Percentiles rank a stretch among this genome's conserved stretches.
Conservation (phyloP, 768 basidiomycete genomes). For the Leccinum uliginosum region DNA sequence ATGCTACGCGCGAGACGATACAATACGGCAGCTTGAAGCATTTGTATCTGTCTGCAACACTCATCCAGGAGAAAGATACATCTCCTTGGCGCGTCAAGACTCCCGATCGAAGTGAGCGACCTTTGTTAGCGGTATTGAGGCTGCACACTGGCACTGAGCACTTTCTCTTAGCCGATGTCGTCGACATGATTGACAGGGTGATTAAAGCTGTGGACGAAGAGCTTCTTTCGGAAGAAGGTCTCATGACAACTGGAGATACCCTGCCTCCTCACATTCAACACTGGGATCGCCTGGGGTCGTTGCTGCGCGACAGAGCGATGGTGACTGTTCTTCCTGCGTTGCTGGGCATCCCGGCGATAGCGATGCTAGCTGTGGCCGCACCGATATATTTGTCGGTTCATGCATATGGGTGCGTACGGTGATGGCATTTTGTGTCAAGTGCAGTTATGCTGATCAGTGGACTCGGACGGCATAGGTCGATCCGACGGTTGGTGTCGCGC, state of each 20-base stretch:
- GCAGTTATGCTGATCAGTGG: not conserved
- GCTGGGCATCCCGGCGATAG: constrained; percentile 2
- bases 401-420: not conserved
- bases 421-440: not conserved
- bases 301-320: not conserved
- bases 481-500: not conserved
- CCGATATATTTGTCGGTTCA: not conserved
- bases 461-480: not conserved
- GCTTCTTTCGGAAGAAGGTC: not conserved
- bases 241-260: not conserved
- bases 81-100: not conserved
- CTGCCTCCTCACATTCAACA: not conserved
- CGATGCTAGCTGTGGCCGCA: not conserved
- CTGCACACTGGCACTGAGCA: not conserved
- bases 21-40: not conserved
- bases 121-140: not conserved
- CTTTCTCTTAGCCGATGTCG: not conserved
- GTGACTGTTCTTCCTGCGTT: not conserved
- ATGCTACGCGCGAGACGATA: not conserved
- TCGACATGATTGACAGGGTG: not conserved
- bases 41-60: not conserved
- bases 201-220: not conserved
- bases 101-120: not conserved
- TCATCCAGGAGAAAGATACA: not conserved
- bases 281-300: constrained; percentile 6